phyloP scores from a whole-genome alignment of 2,329 filamentous ascomycete genomes.

The Elsinoe australis region DNA sequence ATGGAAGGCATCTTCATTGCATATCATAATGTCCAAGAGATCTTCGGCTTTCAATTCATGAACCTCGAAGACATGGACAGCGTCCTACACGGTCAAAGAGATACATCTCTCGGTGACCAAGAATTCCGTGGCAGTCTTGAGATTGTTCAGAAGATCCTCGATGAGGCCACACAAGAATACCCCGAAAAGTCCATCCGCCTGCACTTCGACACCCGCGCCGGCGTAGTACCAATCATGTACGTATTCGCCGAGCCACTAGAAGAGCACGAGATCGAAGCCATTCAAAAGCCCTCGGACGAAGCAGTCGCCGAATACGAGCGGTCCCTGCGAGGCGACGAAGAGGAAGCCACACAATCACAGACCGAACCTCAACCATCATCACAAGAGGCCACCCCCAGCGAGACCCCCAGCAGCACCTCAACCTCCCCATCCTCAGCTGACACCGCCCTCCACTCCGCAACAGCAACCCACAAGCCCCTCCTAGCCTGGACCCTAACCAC shows the following conservation, averaged over 20 bases:
- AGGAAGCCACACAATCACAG: constrained; percentile 1
- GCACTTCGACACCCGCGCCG: constrained; percentile 61
- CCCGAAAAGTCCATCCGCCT: constrained; percentile 68
- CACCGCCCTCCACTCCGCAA: constrained; percentile 17
- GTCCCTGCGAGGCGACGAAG: constrained; percentile 27
- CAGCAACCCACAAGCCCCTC: constrained; percentile 33
- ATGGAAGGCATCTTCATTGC: constrained; percentile 99
- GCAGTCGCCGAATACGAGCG: constrained; percentile 63
- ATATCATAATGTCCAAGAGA: constrained; percentile 87
- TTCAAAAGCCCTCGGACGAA: constrained; percentile 62
- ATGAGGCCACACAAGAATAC: constrained; percentile 66
- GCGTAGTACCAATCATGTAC: constrained; percentile 58
- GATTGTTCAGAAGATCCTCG: constrained; percentile 69
- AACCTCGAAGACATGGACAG: constrained; percentile 78
- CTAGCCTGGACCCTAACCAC: constrained; percentile 65
- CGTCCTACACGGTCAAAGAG: constrained; percentile 71
- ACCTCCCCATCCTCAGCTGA: constrained; percentile 1
- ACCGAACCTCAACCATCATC: too few species aligned
- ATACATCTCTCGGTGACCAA: constrained; percentile 62
- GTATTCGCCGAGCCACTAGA: constrained; percentile 81
- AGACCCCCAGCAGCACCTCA: neutral
- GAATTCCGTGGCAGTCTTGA: constrained; percentile 79
- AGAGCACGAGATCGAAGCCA: constrained; percentile 59
- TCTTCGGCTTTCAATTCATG: constrained; percentile 97
- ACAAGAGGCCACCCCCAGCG: neutral